Evolutionary conservation across 495 filamentous ascomycete genomes (phyloP), one percentile per base, ranked within the genome.

Genomic region (Immersiella caudata): DNA sequence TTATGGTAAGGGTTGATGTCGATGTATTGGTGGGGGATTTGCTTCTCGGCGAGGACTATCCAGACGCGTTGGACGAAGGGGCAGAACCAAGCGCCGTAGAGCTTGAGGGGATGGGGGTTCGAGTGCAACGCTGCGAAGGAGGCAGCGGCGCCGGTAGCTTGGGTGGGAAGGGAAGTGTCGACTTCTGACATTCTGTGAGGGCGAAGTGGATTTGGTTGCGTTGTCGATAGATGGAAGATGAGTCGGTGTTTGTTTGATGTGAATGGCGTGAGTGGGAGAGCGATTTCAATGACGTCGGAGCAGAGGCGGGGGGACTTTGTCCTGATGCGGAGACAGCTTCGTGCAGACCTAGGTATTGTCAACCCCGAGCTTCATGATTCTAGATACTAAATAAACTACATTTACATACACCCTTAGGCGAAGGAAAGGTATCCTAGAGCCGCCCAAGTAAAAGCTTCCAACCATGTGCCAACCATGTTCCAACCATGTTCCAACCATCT

Each of bases 1-100:
- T 92, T 92, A 73, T 86, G 76, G 83, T 91, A 91, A 6, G 90
- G 90, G 73, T 91, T 90, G 70, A 89, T 82, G 71, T 93, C 88
- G 70, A 91, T 83, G 75, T 90, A 92, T 72, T 91, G 84, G 73
- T 92, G 87, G 50, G 87, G 86, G 60, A 90, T 88, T n/a, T 80
- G 65, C 71, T 92, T 91, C 76, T 92, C 89, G 70, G 85, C 85
- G 40, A 92, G 80, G 14, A 86, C 84, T 65, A 88, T 84, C 86
- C 88, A 92, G 22, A 84, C 81, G 14, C 88, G 83, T 75, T 92
- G 88, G 6, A 91, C 84, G 68, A 84, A 84, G 20, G 83, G 83
- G 71, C 82, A 84, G 75, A 85, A 85, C 81, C 81, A 83, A 21
- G 76, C 77, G 40, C 78, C 81, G 74, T 83, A 82, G 18, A 83